Percentiles rank a stretch among this genome's conserved stretches.
These are phyloP conservation scores for Liquidambar formosana DNA, from an alignment of 164 flowering plant species.

Conservation along the genomic window DNA sequence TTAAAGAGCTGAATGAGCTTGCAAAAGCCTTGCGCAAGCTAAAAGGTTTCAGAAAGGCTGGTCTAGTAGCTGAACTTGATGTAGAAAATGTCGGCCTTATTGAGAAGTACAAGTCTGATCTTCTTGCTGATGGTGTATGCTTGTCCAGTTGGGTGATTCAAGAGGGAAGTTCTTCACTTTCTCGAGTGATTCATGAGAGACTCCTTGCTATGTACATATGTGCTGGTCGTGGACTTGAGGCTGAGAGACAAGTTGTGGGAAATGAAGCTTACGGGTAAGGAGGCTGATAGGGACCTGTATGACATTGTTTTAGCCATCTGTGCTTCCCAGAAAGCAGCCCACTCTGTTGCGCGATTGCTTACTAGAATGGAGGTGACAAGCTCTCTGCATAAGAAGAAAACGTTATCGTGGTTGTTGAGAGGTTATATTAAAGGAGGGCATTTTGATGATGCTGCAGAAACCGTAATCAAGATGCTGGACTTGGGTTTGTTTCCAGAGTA, in stretches of 20 bases:
- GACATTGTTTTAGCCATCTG: conserved; percentile 89
- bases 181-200: conserved; percentile 69
- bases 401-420: conserved; percentile 81
- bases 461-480: conserved; percentile 70
- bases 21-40: conserved; percentile 74
- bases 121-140: conserved; percentile 55
- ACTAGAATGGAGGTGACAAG: conserved; percentile 50
- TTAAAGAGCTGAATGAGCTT: conserved; percentile 85
- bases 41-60: conserved; percentile 56
- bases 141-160: conserved; percentile 71
- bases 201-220: conserved; percentile 92
- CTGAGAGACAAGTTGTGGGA: conserved; percentile 91
- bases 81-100: conserved; percentile 42
- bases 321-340: conserved; percentile 72
- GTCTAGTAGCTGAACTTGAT: conserved; percentile 68
- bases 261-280: conserved; percentile 79
- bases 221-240: conserved; percentile 85
- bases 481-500: conserved; percentile 71
- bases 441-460: conserved; percentile 70
- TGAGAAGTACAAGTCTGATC: conserved; percentile 73
- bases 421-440: conserved; percentile 90
- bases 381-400: conserved; percentile 52
- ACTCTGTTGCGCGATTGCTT: conserved; percentile 62
- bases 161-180: conserved; percentile 52
- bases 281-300: conserved; percentile 69